Percentiles rank a stretch among this genome's conserved stretches.
phyloP scores from a whole-genome alignment of 257 asterid species.

The Fraxinus anomala region DNA sequence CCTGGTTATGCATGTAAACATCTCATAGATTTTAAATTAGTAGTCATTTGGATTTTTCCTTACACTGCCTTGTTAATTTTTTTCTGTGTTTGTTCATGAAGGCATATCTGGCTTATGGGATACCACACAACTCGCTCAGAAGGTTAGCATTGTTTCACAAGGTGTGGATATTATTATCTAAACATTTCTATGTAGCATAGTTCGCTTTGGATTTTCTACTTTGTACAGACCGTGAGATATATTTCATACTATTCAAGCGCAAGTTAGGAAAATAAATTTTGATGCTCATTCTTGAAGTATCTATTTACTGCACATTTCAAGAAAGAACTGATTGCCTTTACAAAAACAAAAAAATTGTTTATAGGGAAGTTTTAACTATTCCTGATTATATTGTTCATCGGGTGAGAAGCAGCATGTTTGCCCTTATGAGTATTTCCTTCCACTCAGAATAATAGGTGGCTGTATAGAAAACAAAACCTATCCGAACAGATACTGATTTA shows the following conservation, averaged over 20 bases:
- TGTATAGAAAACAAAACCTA: neutral
- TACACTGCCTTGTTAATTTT: slow-evolving; percentile 17
- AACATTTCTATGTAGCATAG: neutral
- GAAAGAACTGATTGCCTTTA: neutral
- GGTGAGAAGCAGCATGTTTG: neutral
- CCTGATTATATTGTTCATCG: neutral
- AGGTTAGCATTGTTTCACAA: slow-evolving; percentile 70
- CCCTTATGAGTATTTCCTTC: neutral
- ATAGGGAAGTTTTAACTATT: neutral
- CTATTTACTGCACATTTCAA: neutral
- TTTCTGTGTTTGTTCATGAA: slow-evolving; percentile 26
- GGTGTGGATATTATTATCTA: slow-evolving; percentile 41
- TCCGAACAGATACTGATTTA: neutral
- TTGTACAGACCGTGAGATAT: neutral
- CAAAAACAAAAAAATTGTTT: neutral
- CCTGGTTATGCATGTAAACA: slow-evolving; percentile 62
- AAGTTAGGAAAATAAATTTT: neutral
- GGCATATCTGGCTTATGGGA: slow-evolving; percentile 65
- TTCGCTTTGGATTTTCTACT: neutral
- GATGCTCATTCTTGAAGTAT: neutral
- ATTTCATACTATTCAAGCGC: neutral
- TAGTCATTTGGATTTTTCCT: neutral
- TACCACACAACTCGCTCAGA: slow-evolving; percentile 68
- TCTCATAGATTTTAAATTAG: slow-evolving; percentile 4
- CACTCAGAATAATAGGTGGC: neutral